Conservation (phyloP, 2,329 filamentous ascomycete species). For the Karstenula rhodostoma region DNA sequence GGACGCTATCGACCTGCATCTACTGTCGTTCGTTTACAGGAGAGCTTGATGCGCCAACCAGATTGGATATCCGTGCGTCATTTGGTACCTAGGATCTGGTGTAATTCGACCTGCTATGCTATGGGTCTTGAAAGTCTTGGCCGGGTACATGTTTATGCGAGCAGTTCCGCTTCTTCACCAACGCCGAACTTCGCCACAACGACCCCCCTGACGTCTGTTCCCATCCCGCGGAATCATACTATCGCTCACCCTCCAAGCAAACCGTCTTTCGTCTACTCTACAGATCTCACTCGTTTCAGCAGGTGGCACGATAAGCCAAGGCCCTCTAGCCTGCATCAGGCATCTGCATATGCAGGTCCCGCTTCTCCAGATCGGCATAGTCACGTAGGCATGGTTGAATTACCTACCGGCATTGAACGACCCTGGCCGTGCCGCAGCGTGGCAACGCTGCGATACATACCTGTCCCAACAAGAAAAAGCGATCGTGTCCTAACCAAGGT, state of each 20-base stretch:
- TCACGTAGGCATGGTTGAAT: slow-evolving; percentile 27
- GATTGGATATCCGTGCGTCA: too few relatives aligned
- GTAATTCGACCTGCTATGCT: too few relatives aligned
- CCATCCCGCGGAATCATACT: neutral
- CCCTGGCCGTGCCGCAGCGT: too few relatives aligned
- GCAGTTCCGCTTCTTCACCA: neutral
- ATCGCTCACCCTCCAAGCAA: neutral
- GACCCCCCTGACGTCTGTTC: neutral
- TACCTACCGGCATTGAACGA: slow-evolving; percentile 1
- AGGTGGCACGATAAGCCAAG: slow-evolving; percentile 39
- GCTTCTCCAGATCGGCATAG: slow-evolving; percentile 23
- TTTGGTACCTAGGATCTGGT: too few relatives aligned
- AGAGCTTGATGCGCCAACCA: too few relatives aligned
- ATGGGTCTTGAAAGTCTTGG: too few relatives aligned
- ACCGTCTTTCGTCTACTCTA: neutral
- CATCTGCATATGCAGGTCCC: slow-evolving; percentile 31
- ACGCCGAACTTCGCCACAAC: neutral
- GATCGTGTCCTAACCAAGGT: too few relatives aligned
- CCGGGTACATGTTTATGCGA: neutral
- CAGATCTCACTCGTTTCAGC: slow-evolving; percentile 28
- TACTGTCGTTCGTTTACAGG: too few relatives aligned
- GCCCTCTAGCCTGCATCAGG: slow-evolving; percentile 31
- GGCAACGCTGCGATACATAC: too few relatives aligned
- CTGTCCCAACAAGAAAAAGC: too few relatives aligned
- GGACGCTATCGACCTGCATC: too few relatives aligned